Percentiles rank a stretch among this genome's conserved stretches.
phyloP scores from a whole-genome alignment of 352 stramenopile genomes.

The Thraustotheca clavata region DNA sequence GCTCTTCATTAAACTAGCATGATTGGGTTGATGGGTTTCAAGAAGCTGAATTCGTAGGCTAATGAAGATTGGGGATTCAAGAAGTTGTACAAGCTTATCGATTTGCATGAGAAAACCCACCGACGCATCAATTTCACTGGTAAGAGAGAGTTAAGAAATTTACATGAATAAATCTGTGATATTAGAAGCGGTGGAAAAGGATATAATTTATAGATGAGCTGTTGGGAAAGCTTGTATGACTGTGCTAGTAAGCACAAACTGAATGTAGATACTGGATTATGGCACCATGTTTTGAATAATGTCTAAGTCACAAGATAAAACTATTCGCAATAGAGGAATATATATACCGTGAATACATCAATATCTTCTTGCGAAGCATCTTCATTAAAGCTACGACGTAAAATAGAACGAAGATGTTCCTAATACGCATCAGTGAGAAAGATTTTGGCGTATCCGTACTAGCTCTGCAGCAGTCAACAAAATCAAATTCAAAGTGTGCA shows the following conservation, averaged over 20 bases:
- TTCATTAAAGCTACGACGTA: slow-evolving; percentile 69
- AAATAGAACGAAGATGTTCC: slow-evolving; percentile 67
- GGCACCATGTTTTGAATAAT: slow-evolving; percentile 92
- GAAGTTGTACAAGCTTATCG: slow-evolving; percentile 98
- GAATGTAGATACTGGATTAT: slow-evolving; percentile 96
- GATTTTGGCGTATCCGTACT: slow-evolving; percentile 5
- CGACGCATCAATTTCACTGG: slow-evolving; percentile 93
- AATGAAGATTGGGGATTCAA: slow-evolving; percentile 99
- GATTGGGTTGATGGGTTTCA: slow-evolving; percentile 92
- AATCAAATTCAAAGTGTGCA: slow-evolving; percentile 99
- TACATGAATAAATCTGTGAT: slow-evolving; percentile 8
- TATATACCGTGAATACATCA: slow-evolving; percentile 62
- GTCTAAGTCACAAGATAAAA: slow-evolving; percentile 34
- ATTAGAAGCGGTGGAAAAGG: slow-evolving; percentile 26
- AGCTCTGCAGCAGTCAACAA: slow-evolving; percentile 97
- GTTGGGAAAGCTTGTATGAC: slow-evolving; percentile 95
- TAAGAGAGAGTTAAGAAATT: slow-evolving; percentile 27
- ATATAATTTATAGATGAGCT: slow-evolving; percentile 95
- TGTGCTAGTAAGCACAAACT: slow-evolving; percentile 97
- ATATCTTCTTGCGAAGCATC: slow-evolving; percentile 64
- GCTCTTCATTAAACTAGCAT: slow-evolving; percentile 94
- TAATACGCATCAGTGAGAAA: not conserved
- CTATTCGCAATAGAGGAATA: not conserved
- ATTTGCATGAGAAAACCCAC: slow-evolving; percentile 99
- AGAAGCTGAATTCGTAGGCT: slow-evolving; percentile 97